Conservation (phyloP, 2,329 filamentous ascomycete species). For the Diaporthe citri region DNA sequence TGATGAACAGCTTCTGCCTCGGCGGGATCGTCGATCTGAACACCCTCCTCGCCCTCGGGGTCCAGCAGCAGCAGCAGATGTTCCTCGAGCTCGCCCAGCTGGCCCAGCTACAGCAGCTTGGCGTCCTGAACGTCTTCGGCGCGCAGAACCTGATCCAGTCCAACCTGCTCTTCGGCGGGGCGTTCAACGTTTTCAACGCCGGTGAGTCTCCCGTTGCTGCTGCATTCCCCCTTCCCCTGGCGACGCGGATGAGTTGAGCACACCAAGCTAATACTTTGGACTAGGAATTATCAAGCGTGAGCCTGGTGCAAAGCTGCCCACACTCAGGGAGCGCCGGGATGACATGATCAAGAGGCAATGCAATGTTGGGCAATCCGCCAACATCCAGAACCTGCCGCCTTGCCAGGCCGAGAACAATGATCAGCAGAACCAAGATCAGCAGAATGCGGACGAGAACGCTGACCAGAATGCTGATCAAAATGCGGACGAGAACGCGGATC, state of each 20-base stretch:
- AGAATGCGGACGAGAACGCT: constrained; percentile 9
- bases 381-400: constrained; percentile 27
- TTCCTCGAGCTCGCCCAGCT: constrained; percentile 51
- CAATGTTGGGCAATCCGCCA: not conserved
- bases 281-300: constrained; percentile 50
- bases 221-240: no score
- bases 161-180: constrained; percentile 42
- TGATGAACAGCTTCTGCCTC: constrained; percentile 49
- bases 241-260: not conserved
- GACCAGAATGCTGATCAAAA: constrained; percentile 6
- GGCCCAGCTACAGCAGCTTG: constrained; percentile 48
- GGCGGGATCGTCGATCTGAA: constrained; percentile 44
- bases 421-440: constrained; percentile 10
- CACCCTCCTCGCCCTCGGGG: constrained; percentile 44
- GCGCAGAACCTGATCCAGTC: constrained; percentile 48
- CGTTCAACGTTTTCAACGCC: constrained; percentile 40
- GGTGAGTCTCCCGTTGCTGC: constrained; percentile 32
- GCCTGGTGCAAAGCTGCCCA: constrained; percentile 45
- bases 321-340: constrained; percentile 45
- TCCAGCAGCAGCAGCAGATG: constrained; percentile 47
- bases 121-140: constrained; percentile 46
- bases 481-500: not conserved
- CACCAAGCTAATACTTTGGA: constrained; percentile 32
- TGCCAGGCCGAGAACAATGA: constrained; percentile 5
- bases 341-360: constrained; percentile 46